Percentiles rank a stretch among this genome's conserved stretches.
Evolutionary conservation across 2,329 filamentous ascomycete species (phyloP).

Genomic region (Colletotrichum karsti): DNA sequence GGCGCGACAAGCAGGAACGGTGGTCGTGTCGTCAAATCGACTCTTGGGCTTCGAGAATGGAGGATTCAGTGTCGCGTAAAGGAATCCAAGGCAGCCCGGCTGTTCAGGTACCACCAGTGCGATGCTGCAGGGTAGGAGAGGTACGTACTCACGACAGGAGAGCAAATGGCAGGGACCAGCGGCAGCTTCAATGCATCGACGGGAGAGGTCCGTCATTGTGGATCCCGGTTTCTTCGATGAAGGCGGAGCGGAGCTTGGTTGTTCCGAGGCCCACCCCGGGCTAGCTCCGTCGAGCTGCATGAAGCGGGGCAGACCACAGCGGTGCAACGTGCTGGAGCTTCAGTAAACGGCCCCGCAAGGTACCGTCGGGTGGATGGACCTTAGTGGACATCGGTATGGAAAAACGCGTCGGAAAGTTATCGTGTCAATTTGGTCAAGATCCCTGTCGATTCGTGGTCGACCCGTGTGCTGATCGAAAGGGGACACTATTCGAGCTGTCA

Average conservation of each 20-base stretch:
- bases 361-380: no score
- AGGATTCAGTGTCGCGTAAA: constrained; percentile 17
- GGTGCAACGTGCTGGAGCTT: neutral
- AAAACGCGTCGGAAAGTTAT: constrained; percentile 32
- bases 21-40: neutral
- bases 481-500: constrained; percentile 25
- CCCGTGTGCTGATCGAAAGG: constrained; percentile 12
- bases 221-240: neutral
- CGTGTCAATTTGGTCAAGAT: constrained; percentile 30
- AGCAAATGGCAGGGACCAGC: constrained; percentile 7
- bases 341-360: neutral
- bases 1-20: neutral
- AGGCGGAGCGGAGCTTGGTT: neutral
- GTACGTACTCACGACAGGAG: constrained; percentile 5
- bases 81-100: constrained; percentile 2
- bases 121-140: neutral
- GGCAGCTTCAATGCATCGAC: neutral
- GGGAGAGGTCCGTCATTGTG: neutral
- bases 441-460: constrained; percentile 25
- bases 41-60: neutral
- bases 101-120: neutral
- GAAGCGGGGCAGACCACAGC: neutral
- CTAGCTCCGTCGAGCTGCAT: neutral
- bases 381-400: constrained; percentile 10
- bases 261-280: neutral